A percentile compares a stretch with the other conserved stretches of the same genome.
Conservation (phyloP, 2,329 filamentous ascomycete species). For the Aspergillus brasiliensis region DNA sequence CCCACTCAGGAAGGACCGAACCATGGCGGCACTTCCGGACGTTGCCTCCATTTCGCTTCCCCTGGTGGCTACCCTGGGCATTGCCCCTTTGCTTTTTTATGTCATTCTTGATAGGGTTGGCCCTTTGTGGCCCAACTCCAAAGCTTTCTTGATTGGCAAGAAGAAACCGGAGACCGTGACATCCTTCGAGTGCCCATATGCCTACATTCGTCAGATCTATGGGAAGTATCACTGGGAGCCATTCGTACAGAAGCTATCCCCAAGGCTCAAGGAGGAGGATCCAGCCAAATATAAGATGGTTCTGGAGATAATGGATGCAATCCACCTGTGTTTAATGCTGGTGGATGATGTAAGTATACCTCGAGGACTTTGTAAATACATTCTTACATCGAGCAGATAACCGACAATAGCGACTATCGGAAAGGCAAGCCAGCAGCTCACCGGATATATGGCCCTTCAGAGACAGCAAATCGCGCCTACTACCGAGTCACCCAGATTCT, state of each 20-base stretch:
- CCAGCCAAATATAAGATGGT: conserved; percentile 21
- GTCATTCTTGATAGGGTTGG: conserved; percentile 15
- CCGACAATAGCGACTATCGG: conserved; percentile 24
- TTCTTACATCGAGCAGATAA: conserved; percentile 13
- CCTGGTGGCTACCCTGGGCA: conserved; percentile 8
- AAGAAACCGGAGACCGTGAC: conserved; percentile 18
- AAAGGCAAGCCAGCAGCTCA: conserved; percentile 25
- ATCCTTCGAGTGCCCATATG: conserved; percentile 23
- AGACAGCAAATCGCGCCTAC: conserved; percentile 28
- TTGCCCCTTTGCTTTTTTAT: conserved; percentile 11
- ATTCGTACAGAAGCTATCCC: conserved; percentile 25
- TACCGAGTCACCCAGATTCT: conserved; percentile 25
- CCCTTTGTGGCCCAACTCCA: conserved; percentile 16
- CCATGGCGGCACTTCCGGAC: conserved; percentile 5
- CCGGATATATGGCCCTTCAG: conserved; percentile 23
- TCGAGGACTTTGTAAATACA: neutral
- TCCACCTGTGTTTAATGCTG: conserved; percentile 28
- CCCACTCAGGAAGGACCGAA: neutral
- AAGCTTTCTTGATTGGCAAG: conserved; percentile 18
- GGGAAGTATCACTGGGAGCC: conserved; percentile 25
- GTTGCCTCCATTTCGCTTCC: conserved; percentile 12
- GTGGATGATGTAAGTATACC: conserved; percentile 24
- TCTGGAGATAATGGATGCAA: conserved; percentile 27
- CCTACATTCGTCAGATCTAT: conserved; percentile 23
- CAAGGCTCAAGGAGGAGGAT: conserved; percentile 16